Conservation (phyloP, 805 yeast species). For the Candida coquimbonensis region DNA sequence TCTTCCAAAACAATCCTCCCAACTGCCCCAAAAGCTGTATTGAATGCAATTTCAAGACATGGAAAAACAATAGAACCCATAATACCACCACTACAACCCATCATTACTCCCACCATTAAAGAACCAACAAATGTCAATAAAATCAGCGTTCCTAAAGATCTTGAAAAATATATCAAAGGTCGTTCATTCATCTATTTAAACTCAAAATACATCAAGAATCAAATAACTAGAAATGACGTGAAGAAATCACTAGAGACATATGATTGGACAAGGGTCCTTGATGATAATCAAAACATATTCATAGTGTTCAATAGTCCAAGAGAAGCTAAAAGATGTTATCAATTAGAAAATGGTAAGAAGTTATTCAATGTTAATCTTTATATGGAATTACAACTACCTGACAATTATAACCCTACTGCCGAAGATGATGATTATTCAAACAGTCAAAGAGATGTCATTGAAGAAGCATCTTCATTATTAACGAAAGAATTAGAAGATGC, state of each 20-base stretch:
- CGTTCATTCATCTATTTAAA: constrained; percentile 53
- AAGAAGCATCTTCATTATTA: constrained; percentile 52
- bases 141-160: constrained; percentile 39
- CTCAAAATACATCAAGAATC: constrained; percentile 34
- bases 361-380: constrained; percentile 41
- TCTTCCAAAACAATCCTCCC: constrained; percentile 21
- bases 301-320: constrained; percentile 55
- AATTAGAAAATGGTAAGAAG: constrained; percentile 50
- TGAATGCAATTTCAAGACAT: constrained; percentile 12
- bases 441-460: constrained; percentile 33
- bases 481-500: constrained; percentile 58
- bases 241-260: constrained; percentile 51
- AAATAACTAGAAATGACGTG: constrained; percentile 47
- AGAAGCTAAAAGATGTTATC: constrained; percentile 56
- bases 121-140: too few species aligned
- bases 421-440: constrained; percentile 8
- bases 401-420: constrained; percentile 12
- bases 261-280: constrained; percentile 58
- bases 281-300: constrained; percentile 60
- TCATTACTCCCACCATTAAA: not conserved
- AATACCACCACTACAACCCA: not conserved
- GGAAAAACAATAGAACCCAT: not conserved
- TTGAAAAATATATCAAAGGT: constrained; percentile 42
- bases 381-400: constrained; percentile 42
- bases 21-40: constrained; percentile 22